A percentile compares a stretch with the other conserved stretches of the same genome.
Conservation (phyloP, 257 asterid genomes). For the Ocimum tenuiflorum region DNA sequence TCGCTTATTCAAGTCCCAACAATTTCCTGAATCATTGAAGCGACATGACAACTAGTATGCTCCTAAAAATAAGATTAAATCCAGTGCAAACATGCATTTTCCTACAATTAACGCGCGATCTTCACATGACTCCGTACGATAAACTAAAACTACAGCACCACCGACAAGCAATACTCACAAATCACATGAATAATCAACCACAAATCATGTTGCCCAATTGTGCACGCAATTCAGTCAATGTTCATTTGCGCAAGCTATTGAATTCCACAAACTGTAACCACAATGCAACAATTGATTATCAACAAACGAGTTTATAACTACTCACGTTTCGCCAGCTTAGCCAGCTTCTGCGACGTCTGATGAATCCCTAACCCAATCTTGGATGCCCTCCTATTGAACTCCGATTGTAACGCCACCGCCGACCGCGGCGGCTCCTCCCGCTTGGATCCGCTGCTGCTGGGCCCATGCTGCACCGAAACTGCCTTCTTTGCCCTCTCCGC, state of each 20-base stretch:
- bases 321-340: conserved; percentile 87
- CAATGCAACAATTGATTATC: neutral
- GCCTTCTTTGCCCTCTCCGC: conserved; percentile 62
- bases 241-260: neutral
- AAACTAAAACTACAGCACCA: neutral
- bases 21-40: neutral
- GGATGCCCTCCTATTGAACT: conserved; percentile 77
- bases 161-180: neutral
- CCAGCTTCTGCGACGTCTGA: conserved; percentile 85
- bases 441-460: conserved; percentile 53
- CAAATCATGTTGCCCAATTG: neutral
- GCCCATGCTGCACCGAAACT: conserved; percentile 46
- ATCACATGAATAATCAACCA: neutral
- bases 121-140: neutral
- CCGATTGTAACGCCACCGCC: conserved; percentile 72
- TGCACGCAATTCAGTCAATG: conserved; percentile 1
- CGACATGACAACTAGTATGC: neutral
- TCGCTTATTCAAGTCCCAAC: neutral
- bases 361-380: conserved; percentile 82
- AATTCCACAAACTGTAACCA: neutral
- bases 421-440: conserved; percentile 47
- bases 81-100: neutral
- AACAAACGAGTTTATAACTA: neutral
- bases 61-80: neutral
- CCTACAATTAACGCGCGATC: neutral